A percentile compares a stretch with the other conserved stretches of the same genome.
phyloP scores from a whole-genome alignment of 331 rosid genomes.

The Malus hybrid region DNA sequence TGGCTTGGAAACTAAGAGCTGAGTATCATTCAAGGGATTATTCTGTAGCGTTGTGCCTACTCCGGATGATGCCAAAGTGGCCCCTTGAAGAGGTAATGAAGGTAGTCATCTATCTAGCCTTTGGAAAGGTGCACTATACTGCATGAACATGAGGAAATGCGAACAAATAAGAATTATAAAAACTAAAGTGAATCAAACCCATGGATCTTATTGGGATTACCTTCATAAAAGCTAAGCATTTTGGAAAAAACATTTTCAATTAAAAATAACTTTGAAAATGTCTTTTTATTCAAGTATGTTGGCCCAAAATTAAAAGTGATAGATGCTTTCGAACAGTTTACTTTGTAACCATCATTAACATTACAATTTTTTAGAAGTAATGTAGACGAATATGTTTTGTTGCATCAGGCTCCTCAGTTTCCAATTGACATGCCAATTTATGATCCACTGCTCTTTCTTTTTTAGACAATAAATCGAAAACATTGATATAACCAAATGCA shows the following conservation, averaged over 20 bases:
- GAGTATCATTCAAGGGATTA: conserved; percentile 22
- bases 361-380: neutral
- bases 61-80: conserved; percentile 20
- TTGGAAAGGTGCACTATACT: conserved; percentile 20
- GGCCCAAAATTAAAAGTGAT: neutral
- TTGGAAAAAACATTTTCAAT: neutral
- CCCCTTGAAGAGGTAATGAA: conserved; percentile 24
- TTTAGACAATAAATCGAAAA: neutral
- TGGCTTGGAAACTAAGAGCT: conserved; percentile 21
- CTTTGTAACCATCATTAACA: neutral
- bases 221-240: neutral
- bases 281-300: neutral
- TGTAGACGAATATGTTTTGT: neutral
- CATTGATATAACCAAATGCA: neutral
- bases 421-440: neutral
- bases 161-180: neutral
- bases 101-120: conserved; percentile 26
- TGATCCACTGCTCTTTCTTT: neutral
- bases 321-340: neutral
- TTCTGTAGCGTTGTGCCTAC: conserved; percentile 11
- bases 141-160: neutral
- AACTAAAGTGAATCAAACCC: neutral
- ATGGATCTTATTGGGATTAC: neutral
- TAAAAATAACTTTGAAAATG: neutral
- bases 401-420: neutral